These are phyloP conservation scores for Thraustotheca clavata DNA, from an alignment of 352 stramenopile species.

Conservation along the genomic window DNA sequence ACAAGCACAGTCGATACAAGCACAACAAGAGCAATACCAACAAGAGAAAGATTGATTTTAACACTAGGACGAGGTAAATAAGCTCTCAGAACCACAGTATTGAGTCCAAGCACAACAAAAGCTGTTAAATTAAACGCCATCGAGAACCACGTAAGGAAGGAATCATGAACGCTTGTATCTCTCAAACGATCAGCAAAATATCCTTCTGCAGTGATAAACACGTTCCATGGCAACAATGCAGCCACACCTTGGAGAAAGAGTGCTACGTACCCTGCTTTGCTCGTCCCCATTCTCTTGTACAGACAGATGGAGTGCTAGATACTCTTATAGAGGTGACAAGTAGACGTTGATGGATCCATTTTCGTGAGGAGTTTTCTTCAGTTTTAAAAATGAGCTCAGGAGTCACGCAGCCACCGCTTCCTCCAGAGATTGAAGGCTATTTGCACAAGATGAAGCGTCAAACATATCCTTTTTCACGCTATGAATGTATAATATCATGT, in stretches of 20 bases:
- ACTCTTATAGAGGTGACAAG: too few species aligned
- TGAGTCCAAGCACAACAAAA: constrained; percentile 63
- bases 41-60: constrained; percentile 55
- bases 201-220: constrained; percentile 76
- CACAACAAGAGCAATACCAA: constrained; percentile 62
- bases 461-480: constrained; percentile 26
- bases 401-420: constrained; percentile 32
- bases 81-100: constrained; percentile 47
- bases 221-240: constrained; percentile 74
- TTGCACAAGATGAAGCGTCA: constrained; percentile 86
- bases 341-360: too few species aligned
- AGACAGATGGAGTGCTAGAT: too few species aligned
- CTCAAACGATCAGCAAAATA: constrained; percentile 65
- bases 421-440: constrained; percentile 74
- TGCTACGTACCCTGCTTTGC: constrained; percentile 40
- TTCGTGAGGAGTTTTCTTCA: too few species aligned
- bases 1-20: constrained; percentile 63
- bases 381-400: too few species aligned
- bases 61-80: constrained; percentile 47
- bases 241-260: constrained; percentile 75
- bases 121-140: constrained; percentile 78
- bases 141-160: constrained; percentile 82
- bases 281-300: neutral
- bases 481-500: neutral
- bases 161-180: constrained; percentile 56